Evolutionary conservation across 2,329 filamentous ascomycete genomes (phyloP).

Genomic region (Aureobasidium sp.): DNA sequence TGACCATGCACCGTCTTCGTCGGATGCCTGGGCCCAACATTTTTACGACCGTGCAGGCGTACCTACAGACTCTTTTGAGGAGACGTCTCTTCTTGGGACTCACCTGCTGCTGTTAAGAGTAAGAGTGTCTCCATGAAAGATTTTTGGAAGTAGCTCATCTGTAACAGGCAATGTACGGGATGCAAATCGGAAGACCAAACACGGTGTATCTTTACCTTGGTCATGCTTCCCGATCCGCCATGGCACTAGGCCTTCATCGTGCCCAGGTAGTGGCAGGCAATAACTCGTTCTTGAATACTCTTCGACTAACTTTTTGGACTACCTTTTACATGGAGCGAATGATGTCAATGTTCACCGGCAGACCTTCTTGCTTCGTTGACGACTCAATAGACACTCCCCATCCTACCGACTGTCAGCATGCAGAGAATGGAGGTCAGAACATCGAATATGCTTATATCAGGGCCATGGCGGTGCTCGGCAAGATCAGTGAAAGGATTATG

Average conservation of each 20-base stretch:
- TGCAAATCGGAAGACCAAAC: conserved; percentile 9
- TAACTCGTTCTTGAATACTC: neutral
- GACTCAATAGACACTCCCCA: conserved; percentile 3
- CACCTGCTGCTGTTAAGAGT: conserved; percentile 4
- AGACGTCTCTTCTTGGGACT: conserved; percentile 6
- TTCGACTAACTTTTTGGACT: conserved; percentile 4
- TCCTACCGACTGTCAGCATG: neutral
- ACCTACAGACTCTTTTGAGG: conserved; percentile 6
- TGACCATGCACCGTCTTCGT: neutral
- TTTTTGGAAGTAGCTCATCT: neutral
- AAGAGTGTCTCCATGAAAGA: neutral
- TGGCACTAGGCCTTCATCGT: conserved; percentile 11
- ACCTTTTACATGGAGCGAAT: conserved; percentile 10
- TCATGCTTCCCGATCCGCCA: conserved; percentile 6
- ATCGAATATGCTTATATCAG: conserved; percentile 8
- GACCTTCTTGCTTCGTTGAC: conserved; percentile 5
- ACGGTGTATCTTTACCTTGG: conserved; percentile 6
- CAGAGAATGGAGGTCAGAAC: neutral
- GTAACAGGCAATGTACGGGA: neutral
- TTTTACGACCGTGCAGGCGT: conserved; percentile 5
- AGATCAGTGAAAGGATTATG: conserved; percentile 2
- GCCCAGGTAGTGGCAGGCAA: conserved; percentile 1
- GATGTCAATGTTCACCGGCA: conserved; percentile 1
- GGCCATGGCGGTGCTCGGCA: conserved; percentile 3
- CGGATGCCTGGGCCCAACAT: conserved; percentile 3